Base-by-base conservation (phyloP, 345 rosid genomes). In the Dimocarpus longan region DNA sequence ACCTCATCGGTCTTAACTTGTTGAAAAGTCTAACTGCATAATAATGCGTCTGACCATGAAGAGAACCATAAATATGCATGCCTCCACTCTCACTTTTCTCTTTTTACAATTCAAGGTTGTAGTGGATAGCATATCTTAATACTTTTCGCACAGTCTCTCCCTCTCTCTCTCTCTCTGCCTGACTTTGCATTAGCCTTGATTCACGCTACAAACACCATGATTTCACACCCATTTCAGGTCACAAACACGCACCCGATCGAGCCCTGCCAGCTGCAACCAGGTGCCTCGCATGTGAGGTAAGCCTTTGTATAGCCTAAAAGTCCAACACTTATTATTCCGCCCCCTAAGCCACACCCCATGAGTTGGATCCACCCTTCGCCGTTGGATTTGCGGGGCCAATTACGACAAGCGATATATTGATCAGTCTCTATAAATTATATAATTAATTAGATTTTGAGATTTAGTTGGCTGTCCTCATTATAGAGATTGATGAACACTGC, bases 191-290 rank as follows among this genome's bases (percentile, higher is more conserved):
- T 22, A 54, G 66, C 42, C 77, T 66, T 71, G 56, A 65, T 43
- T 81, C 70, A 66, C 83, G 70, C 80, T 39, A 59, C 42, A 37
- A 32, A 68, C 78, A 73, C 83, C 69, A 81, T 81, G 74, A 76
- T 72, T 71, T 50, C 54, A 18, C n/a, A 3, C 74, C 80, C 54
- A 72, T 43, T 71, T 76, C 18, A n/a, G 57, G 80, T 21, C 68
- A n/a, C 54, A 48, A 54, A 48, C 52, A 19, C 50, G 5, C 67
- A 6, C 9, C 32, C 57, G 26, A 28, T 15, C 57, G 42, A 44
- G 62, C 57, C 73, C 56, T 57, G 73, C 74, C 70, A 28, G 42
- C 59, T 50, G 56, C 74, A 28, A 48, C 43, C 26, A 10, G 32
- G 73, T 43, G 80, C 62, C 26, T 72, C 70, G 54, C 83, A 76